These are phyloP conservation scores for Rhizopogon parksii DNA, from an alignment of 1,284 basidiomycete genomes.

Conservation along the genomic window DNA sequence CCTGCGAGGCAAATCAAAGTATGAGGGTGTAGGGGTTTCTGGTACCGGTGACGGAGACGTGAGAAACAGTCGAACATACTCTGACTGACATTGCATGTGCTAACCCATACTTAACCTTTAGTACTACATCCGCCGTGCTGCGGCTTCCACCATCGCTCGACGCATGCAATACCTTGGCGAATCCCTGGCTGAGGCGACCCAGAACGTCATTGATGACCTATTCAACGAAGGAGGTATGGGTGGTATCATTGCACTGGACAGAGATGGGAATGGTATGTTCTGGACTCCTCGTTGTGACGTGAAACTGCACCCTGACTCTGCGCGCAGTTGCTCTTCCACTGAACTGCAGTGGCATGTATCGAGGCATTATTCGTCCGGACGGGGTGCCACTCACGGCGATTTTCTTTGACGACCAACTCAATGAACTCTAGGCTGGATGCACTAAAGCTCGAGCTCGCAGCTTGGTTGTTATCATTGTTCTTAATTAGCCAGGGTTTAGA, in stretches of 20 bases:
- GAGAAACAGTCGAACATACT: slow-evolving; percentile 18
- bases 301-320: not conserved
- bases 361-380: slow-evolving; percentile 64
- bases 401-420: slow-evolving; percentile 61
- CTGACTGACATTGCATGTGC: slow-evolving; percentile 5
- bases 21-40: slow-evolving; percentile 64
- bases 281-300: too few relatives aligned
- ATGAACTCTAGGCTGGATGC: slow-evolving; percentile 8
- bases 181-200: slow-evolving; percentile 48
- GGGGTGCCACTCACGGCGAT: slow-evolving; percentile 68
- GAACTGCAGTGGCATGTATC: slow-evolving; percentile 75
- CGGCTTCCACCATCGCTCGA: slow-evolving; percentile 59
- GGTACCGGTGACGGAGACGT: slow-evolving; percentile 84
- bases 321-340: slow-evolving; percentile 58
- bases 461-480: not conserved
- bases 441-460: not conserved
- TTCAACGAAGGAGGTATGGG: slow-evolving; percentile 52
- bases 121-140: slow-evolving; percentile 72
- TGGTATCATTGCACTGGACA: slow-evolving; percentile 67
- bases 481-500: not conserved
- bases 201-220: slow-evolving; percentile 51
- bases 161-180: slow-evolving; percentile 60
- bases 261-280: slow-evolving; percentile 50
- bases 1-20: slow-evolving; percentile 30
- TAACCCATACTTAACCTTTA: slow-evolving; percentile 21